Evolutionary conservation across 2,329 filamentous ascomycete species (phyloP).

Genomic region (Xylaria sp.): DNA sequence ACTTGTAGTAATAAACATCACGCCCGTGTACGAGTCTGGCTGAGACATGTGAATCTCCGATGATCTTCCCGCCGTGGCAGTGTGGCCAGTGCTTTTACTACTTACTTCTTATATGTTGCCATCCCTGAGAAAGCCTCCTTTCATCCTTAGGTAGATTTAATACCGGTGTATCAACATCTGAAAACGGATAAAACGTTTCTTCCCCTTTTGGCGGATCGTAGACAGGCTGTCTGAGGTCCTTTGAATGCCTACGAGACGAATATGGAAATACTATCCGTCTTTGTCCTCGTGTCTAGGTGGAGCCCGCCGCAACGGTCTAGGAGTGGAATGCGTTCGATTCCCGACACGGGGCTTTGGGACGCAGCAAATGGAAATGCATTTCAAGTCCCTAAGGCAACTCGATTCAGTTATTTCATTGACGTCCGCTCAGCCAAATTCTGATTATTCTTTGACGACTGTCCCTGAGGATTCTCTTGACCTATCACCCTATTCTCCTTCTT

Average conservation of each 20-base stretch:
- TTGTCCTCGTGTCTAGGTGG: constrained; percentile 21
- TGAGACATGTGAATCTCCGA: neutral
- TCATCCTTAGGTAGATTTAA: too few relatives aligned
- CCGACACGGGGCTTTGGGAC: constrained; percentile 6
- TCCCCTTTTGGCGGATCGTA: neutral
- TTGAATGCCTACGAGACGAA: constrained; percentile 5
- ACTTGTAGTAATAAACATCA: neutral
- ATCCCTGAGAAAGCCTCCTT: too few relatives aligned
- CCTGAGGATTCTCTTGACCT: constrained; percentile 12
- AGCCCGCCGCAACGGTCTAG: constrained; percentile 10
- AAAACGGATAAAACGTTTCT: neutral
- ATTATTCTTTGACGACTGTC: constrained; percentile 18
- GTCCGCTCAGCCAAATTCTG: constrained; percentile 2
- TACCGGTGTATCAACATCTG: neutral
- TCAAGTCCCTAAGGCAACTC: constrained; percentile 8
- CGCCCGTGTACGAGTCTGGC: neutral
- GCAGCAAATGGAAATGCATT: constrained; percentile 24
- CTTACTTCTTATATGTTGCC: too few relatives aligned
- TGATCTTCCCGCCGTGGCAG: neutral
- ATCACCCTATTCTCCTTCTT: constrained; percentile 2
- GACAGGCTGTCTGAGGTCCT: constrained; percentile 4
- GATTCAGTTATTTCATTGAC: constrained; percentile 3
- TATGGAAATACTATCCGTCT: constrained; percentile 22
- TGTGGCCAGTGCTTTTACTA: neutral
- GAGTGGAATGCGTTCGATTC: constrained; percentile 24